These are phyloP conservation scores for Ceratocystis papillata DNA, from an alignment of 2,329 filamentous ascomycete genomes.

Conservation along the genomic window DNA sequence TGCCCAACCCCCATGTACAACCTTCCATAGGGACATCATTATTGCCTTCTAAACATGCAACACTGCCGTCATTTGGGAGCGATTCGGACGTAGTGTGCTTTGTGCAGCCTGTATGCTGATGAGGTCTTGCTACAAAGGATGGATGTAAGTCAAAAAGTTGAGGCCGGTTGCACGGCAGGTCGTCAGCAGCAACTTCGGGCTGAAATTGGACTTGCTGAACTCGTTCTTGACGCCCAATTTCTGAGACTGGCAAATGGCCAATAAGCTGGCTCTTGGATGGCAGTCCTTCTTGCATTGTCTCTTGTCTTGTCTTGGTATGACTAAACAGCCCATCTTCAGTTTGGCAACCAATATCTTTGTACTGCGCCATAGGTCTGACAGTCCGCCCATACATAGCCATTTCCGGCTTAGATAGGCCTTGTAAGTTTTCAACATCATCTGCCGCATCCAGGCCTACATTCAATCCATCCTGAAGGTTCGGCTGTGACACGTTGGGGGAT, in stretches of 20 bases:
- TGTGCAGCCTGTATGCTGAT: not conserved
- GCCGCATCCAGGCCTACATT: not conserved
- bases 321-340: constrained; percentile 10
- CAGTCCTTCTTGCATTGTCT: not conserved
- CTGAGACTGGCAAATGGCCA: not conserved
- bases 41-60: not conserved
- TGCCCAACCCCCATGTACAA: not conserved
- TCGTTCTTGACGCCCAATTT: not conserved
- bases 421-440: not conserved
- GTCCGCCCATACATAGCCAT: not conserved
- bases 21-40: not conserved
- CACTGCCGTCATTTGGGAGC: not conserved
- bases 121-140: not conserved
- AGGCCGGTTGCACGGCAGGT: not conserved
- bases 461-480: not conserved
- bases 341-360: constrained; percentile 21
- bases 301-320: not conserved
- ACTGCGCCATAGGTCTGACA: constrained; percentile 1
- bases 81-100: not conserved
- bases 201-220: not conserved
- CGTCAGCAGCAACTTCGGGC: not conserved
- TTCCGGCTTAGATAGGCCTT: not conserved
- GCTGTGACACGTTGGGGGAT: not conserved
- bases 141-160: not conserved
- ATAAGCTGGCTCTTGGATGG: not conserved